A percentile compares a stretch with the other conserved stretches of the same genome.
phyloP scores from a whole-genome alignment of 169 alveolate species.

The Fabrea salina region DNA sequence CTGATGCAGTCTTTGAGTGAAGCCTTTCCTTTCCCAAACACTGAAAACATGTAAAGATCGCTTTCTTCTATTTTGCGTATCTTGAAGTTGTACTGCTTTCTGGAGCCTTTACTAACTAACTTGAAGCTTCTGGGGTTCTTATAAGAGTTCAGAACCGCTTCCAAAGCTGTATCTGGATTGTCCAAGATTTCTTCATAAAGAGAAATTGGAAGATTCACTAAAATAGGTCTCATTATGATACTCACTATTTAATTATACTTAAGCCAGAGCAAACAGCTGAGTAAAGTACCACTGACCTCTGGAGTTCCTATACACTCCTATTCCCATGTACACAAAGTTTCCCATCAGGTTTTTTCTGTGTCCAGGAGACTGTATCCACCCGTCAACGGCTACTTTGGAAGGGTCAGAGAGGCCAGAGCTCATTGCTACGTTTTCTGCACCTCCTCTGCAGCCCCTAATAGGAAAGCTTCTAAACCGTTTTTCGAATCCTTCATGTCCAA shows the following conservation, averaged over 20 bases:
- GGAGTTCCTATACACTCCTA: conserved; percentile 56
- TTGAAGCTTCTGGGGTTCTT: no score
- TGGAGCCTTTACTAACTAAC: no score
- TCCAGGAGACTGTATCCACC: conserved; percentile 84
- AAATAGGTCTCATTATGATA: no score
- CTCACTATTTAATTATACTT: no score
- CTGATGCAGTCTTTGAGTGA: neutral
- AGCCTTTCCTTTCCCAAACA: neutral
- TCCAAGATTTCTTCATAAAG: no score
- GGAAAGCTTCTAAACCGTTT: conserved; percentile 66
- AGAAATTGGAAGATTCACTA: no score
- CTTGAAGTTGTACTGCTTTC: neutral
- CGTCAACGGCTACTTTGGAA: conserved; percentile 66
- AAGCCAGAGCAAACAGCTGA: conserved; percentile 60
- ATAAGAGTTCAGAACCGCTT: no score
- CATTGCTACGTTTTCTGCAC: conserved; percentile 75
- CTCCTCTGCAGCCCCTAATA: conserved; percentile 43
- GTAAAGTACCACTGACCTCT: conserved; percentile 71
- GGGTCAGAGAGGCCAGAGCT: conserved; percentile 52
- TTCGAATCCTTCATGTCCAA: conserved; percentile 79
- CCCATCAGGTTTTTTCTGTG: conserved; percentile 73
- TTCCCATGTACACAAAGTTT: conserved; percentile 56
- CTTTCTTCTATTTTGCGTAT: neutral
- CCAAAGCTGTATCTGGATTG: no score
- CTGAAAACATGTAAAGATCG: neutral